Conservation (phyloP, 768 basidiomycete genomes). For the Chalciporus sphaerocephalus region DNA sequence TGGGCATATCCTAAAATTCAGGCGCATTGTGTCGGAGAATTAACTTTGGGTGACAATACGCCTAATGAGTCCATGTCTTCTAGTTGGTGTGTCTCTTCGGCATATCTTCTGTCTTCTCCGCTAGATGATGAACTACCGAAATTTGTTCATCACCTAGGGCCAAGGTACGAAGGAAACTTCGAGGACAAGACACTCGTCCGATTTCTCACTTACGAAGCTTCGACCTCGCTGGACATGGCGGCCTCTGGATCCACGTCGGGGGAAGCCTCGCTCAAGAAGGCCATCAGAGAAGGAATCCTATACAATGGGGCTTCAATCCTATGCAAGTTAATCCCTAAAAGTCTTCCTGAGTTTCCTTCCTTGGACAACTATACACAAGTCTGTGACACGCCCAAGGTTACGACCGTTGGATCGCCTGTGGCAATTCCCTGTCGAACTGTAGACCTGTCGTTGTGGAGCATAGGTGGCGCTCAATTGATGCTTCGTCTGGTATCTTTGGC, state of each 20-base stretch:
- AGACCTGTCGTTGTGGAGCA: constrained; percentile 74
- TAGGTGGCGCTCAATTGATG: constrained; percentile 75
- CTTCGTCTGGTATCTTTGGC: constrained; percentile 75
- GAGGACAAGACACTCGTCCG: constrained; percentile 65
- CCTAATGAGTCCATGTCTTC: constrained; percentile 31
- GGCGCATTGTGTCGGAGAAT: constrained; percentile 37
- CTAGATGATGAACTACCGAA: constrained; percentile 69
- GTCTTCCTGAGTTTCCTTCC: constrained; percentile 13
- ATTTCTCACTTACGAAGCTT: constrained; percentile 82
- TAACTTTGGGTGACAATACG: constrained; percentile 55
- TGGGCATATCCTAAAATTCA: constrained; percentile 56
- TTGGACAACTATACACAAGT: constrained; percentile 2
- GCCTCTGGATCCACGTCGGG: constrained; percentile 40
- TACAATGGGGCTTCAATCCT: constrained; percentile 39
- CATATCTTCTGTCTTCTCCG: constrained; percentile 55
- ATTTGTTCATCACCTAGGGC: constrained; percentile 77
- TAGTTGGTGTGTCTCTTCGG: constrained; percentile 66
- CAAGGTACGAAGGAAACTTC: constrained; percentile 71
- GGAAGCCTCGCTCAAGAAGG: constrained; percentile 37
- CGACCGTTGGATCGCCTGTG: constrained; percentile 49
- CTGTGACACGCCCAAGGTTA: background rate
- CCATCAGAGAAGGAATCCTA: constrained; percentile 38
- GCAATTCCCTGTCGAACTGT: constrained; percentile 58
- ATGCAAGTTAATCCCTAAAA: constrained; percentile 35
- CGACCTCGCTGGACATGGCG: constrained; percentile 74